phyloP scores from a whole-genome alignment of 805 yeast genomes.

The Candida railenensis region DNA sequence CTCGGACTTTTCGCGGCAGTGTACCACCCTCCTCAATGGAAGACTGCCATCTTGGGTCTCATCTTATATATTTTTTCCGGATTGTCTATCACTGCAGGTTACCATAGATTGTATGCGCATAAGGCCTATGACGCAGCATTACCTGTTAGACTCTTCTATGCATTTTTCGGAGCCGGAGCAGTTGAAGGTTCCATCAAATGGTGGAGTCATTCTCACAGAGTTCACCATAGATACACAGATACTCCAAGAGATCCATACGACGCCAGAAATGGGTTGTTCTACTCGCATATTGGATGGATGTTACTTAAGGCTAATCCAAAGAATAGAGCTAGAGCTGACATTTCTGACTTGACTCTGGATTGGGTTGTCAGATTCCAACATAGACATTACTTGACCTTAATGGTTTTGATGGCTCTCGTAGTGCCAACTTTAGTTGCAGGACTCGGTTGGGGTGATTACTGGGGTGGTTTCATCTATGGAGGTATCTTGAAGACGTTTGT shows the following conservation, averaged over 20 bases:
- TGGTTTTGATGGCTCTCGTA: constrained; percentile 60
- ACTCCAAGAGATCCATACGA: constrained; percentile 80
- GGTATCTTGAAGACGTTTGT: constrained; percentile 68
- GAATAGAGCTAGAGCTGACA: constrained; percentile 78
- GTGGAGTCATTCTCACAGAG: constrained; percentile 87
- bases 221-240: constrained; percentile 85
- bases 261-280: constrained; percentile 83
- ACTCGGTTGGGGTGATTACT: constrained; percentile 53
- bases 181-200: constrained; percentile 85
- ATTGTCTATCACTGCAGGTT: constrained; percentile 79
- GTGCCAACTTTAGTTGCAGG: constrained; percentile 66
- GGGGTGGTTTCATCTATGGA: constrained; percentile 76
- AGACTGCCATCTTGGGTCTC: constrained; percentile 55
- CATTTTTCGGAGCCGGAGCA: constrained; percentile 79
- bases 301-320: constrained; percentile 76
- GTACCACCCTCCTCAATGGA: constrained; percentile 47
- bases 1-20: constrained; percentile 49
- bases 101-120: constrained; percentile 80
- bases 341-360: constrained; percentile 72
- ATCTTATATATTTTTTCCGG: constrained; percentile 61
- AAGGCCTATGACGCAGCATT: constrained; percentile 63
- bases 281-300: constrained; percentile 87
- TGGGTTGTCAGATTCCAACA: constrained; percentile 82
- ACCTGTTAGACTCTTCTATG: constrained; percentile 64
- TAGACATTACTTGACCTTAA: constrained; percentile 65